These are phyloP conservation scores for Apiospora malaysiana DNA, from an alignment of 2,329 filamentous ascomycete species.

Conservation along the genomic window DNA sequence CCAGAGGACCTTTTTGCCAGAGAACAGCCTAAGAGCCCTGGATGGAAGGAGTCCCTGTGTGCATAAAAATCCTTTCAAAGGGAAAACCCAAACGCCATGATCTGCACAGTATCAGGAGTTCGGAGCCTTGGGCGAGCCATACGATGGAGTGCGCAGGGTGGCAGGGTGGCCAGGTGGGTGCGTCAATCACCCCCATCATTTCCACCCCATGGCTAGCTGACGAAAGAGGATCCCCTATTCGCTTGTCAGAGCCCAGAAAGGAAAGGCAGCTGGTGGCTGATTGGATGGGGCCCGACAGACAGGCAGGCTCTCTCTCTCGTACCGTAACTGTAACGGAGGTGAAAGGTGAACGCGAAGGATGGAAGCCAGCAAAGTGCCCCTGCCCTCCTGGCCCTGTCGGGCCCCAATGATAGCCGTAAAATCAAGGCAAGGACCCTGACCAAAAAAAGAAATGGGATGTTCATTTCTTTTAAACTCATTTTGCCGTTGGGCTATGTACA, in stretches of 20 bases:
- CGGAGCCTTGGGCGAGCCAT: not conserved
- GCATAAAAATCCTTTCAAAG: slow-evolving; percentile 5
- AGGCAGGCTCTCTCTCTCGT: not conserved
- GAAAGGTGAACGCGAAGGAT: not conserved
- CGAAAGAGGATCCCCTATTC: not conserved
- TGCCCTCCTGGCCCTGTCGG: not conserved
- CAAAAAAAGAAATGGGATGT: slow-evolving; percentile 11
- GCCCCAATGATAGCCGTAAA: slow-evolving; percentile 5
- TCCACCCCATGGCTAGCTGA: not conserved
- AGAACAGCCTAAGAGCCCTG: not conserved
- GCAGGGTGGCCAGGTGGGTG: not conserved
- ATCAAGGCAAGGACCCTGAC: not conserved
- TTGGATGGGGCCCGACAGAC: not conserved
- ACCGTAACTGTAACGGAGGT: not conserved
- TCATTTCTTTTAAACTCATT: slow-evolving; percentile 16
- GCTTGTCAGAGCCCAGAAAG: not conserved
- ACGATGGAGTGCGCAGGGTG: not conserved
- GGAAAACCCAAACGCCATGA: not conserved
- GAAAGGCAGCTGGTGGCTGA: not conserved
- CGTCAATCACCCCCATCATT: not conserved
- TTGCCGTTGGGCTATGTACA: not conserved
- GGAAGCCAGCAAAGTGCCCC: not conserved
- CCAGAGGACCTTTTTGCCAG: too few relatives aligned
- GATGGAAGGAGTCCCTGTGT: not conserved
- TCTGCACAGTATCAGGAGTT: not conserved